phyloP scores from a whole-genome alignment of 148 eudicot species.

The Gaultheria prostrata region DNA sequence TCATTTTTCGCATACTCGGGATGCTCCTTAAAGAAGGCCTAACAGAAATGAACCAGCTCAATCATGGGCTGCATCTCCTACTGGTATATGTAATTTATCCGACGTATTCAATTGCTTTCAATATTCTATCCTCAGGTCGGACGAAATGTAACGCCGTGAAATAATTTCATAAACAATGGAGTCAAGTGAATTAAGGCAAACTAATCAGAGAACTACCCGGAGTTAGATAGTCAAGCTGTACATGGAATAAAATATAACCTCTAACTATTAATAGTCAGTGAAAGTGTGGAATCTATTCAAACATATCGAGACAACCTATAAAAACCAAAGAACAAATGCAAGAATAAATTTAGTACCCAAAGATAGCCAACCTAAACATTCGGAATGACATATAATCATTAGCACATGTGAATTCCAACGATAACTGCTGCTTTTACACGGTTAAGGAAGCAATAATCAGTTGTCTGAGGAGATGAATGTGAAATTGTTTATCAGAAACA shows the following conservation, averaged over 20 bases:
- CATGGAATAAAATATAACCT: background rate
- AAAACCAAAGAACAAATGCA: background rate
- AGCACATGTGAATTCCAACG: background rate
- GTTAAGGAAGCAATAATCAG: background rate
- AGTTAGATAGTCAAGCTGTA: background rate
- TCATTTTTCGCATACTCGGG: constrained; percentile 67
- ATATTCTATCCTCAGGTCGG: constrained; percentile 3
- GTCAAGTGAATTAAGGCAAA: background rate
- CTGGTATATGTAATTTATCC: background rate
- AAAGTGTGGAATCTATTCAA: background rate
- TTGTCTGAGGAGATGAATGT: background rate
- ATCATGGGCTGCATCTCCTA: background rate
- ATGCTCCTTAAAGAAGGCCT: constrained; percentile 86
- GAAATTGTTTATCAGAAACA: constrained; percentile 2
- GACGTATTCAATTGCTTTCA: background rate
- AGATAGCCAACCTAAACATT: background rate
- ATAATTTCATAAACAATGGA: background rate
- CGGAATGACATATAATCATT: background rate
- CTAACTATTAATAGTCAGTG: background rate
- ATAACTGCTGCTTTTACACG: background rate
- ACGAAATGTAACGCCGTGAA: background rate
- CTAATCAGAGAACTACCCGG: background rate
- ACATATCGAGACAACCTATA: background rate
- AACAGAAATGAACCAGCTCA: constrained; percentile 13
- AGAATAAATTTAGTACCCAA: background rate